These are phyloP conservation scores for Quambalaria eucalypti DNA, from an alignment of 1,284 basidiomycete species.

Conservation along the genomic window DNA sequence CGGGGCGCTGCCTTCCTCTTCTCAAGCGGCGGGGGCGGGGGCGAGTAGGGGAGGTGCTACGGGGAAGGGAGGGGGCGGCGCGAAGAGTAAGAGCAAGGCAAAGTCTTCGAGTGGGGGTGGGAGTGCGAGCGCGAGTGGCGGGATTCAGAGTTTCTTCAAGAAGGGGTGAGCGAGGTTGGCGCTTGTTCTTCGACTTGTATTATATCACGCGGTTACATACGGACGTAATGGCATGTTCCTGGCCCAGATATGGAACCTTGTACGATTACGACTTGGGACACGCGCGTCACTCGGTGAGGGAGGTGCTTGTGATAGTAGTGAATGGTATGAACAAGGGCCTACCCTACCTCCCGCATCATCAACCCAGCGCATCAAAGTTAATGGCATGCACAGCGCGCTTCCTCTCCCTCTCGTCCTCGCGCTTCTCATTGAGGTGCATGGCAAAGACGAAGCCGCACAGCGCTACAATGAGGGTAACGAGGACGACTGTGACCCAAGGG, in stretches of 20 bases:
- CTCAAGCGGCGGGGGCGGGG: neutral
- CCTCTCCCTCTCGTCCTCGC: conserved; percentile 84
- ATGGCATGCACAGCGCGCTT: conserved; percentile 81
- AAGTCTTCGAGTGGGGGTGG: too few relatives aligned
- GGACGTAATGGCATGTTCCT: too few relatives aligned
- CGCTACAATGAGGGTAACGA: conserved; percentile 64
- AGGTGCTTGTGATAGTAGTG: too few relatives aligned
- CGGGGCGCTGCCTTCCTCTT: neutral
- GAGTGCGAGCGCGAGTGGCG: neutral
- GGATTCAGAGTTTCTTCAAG: neutral
- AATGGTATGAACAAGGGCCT: too few relatives aligned
- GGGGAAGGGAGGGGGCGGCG: neutral
- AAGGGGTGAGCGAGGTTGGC: too few relatives aligned
- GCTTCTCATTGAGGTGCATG: conserved; percentile 84
- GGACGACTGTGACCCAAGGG: conserved; percentile 83
- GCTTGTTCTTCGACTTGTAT: too few relatives aligned
- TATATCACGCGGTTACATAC: too few relatives aligned
- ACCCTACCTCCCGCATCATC: neutral
- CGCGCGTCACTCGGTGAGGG: too few relatives aligned
- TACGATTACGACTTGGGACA: too few relatives aligned
- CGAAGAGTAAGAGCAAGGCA: neutral
- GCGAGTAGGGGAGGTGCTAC: neutral
- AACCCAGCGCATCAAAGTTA: conserved; percentile 77
- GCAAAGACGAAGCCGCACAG: conserved; percentile 75
- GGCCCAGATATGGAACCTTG: too few relatives aligned